phyloP scores from a whole-genome alignment of 768 basidiomycete species.

The Mycena amicta region DNA sequence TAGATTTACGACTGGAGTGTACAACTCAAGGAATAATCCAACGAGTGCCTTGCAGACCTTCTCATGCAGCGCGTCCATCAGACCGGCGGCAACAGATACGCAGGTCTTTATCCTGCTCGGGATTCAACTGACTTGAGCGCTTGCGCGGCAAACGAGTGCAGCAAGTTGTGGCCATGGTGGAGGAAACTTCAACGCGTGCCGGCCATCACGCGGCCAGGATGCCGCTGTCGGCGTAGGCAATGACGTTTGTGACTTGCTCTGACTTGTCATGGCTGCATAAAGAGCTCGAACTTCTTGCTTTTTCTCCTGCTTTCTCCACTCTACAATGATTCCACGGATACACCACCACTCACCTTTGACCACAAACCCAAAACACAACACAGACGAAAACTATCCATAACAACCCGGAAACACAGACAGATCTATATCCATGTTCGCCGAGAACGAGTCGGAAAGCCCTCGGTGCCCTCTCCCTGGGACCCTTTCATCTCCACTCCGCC shows the following conservation, averaged over 20 bases:
- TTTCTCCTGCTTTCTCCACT: neutral
- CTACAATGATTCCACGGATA: conserved; percentile 10
- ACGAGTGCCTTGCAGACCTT: no score
- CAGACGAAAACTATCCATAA: conserved; percentile 21
- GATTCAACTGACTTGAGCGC: no score
- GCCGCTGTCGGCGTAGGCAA: neutral
- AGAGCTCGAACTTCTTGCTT: neutral
- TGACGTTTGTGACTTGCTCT: neutral
- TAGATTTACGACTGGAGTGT: no score
- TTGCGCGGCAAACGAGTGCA: no score
- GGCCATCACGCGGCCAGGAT: neutral
- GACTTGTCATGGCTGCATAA: conserved; percentile 3
- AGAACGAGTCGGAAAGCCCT: conserved; percentile 79
- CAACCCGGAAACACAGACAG: conserved; percentile 7
- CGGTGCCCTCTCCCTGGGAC: conserved; percentile 84
- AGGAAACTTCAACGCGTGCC: no score
- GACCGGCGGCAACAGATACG: no score
- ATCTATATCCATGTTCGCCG: conserved; percentile 70
- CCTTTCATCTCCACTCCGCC: conserved; percentile 63
- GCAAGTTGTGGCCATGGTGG: no score
- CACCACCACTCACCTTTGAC: neutral
- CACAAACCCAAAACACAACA: neutral
- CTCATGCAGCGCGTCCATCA: no score
- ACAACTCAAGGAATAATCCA: no score
- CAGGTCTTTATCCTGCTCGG: no score